These are phyloP conservation scores for Phialocephala sp. DNA, from an alignment of 2,329 filamentous ascomycete genomes.

Conservation along the genomic window DNA sequence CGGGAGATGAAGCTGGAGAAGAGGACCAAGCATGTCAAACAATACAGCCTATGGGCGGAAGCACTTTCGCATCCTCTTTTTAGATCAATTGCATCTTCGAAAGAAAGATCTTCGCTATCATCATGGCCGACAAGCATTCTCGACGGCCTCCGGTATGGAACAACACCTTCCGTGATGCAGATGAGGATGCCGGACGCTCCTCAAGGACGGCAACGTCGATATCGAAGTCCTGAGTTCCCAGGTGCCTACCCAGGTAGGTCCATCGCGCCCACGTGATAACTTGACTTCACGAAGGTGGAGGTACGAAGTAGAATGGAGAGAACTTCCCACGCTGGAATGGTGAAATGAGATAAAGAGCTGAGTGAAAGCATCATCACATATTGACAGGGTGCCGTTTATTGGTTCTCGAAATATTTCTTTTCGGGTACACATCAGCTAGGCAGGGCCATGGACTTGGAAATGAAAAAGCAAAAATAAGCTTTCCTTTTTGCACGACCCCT, in stretches of 20 bases:
- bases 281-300: neutral
- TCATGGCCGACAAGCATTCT: neutral
- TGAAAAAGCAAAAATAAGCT: conserved; percentile 2
- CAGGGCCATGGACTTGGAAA: neutral
- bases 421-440: neutral
- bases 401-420: neutral
- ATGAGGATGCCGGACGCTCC: too few species aligned
- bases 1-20: neutral
- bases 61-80: neutral
- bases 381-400: neutral
- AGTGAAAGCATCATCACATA: too few species aligned
- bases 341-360: neutral
- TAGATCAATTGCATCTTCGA: neutral
- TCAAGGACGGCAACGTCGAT: too few species aligned
- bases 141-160: neutral
- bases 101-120: neutral
- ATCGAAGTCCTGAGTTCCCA: too few species aligned
- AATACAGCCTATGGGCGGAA: neutral
- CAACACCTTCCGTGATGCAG: neutral
- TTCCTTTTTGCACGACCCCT: neutral
- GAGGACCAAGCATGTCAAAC: neutral
- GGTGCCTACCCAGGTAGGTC: too few species aligned
- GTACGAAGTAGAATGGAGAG: too few species aligned
- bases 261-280: neutral
- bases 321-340: neutral